phyloP scores from a whole-genome alignment of 1,284 basidiomycete genomes.

The Mycosarcoma mackinlayi region DNA sequence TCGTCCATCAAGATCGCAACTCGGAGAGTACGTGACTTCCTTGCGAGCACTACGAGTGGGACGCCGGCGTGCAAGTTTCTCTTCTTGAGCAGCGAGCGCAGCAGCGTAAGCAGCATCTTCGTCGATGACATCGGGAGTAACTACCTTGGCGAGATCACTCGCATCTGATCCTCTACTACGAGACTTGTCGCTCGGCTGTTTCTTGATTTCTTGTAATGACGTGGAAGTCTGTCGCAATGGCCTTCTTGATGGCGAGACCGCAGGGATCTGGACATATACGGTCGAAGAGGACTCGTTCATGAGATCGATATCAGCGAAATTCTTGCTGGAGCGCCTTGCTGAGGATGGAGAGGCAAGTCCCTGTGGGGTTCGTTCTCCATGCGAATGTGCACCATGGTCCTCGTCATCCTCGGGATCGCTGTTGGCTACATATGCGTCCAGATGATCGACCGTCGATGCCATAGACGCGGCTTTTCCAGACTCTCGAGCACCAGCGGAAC shows the following conservation, averaged over 20 bases:
- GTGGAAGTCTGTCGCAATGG: conserved; percentile 7
- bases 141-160: conserved; percentile 1
- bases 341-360: conserved; percentile 1
- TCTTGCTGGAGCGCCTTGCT: neutral
- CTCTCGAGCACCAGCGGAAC: neutral
- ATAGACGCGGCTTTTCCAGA: neutral
- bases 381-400: neutral
- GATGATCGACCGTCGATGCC: neutral
- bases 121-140: neutral
- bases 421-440: conserved; percentile 14
- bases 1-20: conserved; percentile 36
- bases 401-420: conserved; percentile 26
- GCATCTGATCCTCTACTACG: conserved; percentile 20
- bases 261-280: conserved; percentile 30
- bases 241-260: conserved; percentile 5
- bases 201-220: conserved; percentile 14
- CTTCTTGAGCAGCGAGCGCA: conserved; percentile 30
- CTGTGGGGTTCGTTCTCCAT: conserved; percentile 1
- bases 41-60: conserved; percentile 26
- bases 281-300: neutral
- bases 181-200: conserved; percentile 6
- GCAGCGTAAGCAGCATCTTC: conserved; percentile 46
- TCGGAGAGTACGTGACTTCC: conserved; percentile 35
- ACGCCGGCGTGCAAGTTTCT: conserved; percentile 25
- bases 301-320: neutral